These are phyloP conservation scores for Pleurotus ostreatus DNA, from an alignment of 768 basidiomycete genomes.

Conservation along the genomic window DNA sequence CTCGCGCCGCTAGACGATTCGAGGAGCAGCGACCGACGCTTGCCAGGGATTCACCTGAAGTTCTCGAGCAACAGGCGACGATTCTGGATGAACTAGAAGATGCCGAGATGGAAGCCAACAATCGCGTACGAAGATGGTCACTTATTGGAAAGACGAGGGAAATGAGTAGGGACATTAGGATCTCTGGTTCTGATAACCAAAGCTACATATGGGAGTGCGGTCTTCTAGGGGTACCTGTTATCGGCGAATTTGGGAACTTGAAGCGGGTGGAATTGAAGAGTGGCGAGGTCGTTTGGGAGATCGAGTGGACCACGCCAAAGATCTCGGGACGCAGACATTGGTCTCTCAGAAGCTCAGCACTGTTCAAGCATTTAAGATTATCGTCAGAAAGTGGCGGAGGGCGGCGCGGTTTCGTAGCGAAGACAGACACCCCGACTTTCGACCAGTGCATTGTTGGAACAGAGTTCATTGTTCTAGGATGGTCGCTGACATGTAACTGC, in stretches of 20 bases:
- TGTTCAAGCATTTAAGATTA: no score
- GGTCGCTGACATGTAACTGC: background rate
- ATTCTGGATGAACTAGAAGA: background rate
- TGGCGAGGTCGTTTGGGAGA: background rate
- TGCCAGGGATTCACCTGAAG: background rate
- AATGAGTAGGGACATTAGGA: background rate
- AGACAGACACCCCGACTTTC: background rate
- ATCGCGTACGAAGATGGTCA: background rate
- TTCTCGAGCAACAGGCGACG: background rate
- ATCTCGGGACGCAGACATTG: no score
- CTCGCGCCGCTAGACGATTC: background rate
- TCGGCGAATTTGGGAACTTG: background rate
- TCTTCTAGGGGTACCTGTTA: background rate
- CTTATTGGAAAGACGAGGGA: background rate
- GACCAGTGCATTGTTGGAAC: background rate
- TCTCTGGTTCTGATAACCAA: background rate
- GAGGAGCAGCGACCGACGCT: background rate
- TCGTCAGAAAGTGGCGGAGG: no score
- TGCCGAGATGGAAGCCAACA: background rate
- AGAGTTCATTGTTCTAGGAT: background rate
- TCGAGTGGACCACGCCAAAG: background rate
- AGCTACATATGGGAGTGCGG: conserved; percentile 1
- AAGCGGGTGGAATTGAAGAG: background rate
- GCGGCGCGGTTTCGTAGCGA: background rate
- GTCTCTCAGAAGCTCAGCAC: no score